Conservation (phyloP, 148 eudicot genomes). For the Arctostaphylos glauca region DNA sequence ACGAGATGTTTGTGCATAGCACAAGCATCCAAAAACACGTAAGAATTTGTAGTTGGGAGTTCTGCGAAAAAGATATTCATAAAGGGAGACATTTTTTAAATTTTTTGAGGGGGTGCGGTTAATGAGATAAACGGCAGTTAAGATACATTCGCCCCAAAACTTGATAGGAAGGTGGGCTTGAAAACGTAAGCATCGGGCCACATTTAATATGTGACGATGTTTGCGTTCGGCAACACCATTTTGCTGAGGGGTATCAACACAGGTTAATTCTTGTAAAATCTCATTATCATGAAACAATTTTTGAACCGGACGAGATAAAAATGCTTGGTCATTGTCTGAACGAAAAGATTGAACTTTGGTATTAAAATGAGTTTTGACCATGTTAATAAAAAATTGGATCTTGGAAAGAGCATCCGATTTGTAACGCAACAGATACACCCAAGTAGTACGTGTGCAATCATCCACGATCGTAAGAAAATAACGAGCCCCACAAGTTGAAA, state of each 20-base stretch:
- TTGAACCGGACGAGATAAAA: not conserved
- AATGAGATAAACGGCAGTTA: not conserved
- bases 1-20: too few species aligned
- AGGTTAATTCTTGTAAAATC: not conserved
- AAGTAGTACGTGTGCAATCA: constrained; percentile 1
- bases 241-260: not conserved
- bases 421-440: not conserved
- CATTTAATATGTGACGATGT: not conserved
- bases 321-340: not conserved
- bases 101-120: not conserved
- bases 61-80: not conserved
- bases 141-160: not conserved
- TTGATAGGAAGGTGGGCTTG: not conserved
- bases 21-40: too few species aligned
- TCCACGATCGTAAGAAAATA: not conserved
- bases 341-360: not conserved
- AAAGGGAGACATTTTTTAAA: not conserved
- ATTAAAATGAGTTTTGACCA: not conserved
- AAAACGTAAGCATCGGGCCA: not conserved
- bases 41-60: too few species aligned
- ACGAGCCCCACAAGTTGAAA: too few species aligned
- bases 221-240: not conserved
- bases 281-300: not conserved
- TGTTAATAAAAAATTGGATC: not conserved
- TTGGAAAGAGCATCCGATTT: too few species aligned